Base-by-base conservation (phyloP, 306 rosid species). In the Hippophae gyantsensis region DNA sequence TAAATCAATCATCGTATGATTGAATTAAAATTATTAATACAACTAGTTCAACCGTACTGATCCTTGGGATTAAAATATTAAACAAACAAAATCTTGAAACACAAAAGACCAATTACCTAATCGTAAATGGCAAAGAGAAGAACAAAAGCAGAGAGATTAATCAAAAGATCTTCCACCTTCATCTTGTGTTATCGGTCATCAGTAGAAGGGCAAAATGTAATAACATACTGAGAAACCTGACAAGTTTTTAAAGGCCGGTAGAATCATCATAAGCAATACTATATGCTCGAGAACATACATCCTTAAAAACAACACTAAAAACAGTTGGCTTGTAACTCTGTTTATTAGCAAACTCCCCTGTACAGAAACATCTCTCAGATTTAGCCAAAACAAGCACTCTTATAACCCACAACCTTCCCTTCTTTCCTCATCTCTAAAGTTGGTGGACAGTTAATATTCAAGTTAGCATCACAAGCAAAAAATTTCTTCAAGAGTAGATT, bases 321-420 rank as follows among this genome's bases (percentile, higher is more conserved):
- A 64, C 68, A 1, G 72, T 72, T 0, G 96, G 84, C 56, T 72
- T 76, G 23, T 95, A 89, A 6, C 46, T 81, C 26, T 72, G 68
- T 0, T 82, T 82, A 40, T 56, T 52, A 0, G 83, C 72, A 78
- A 56, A 89, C 57, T 74, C 80, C 40, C 94, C 86, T 9, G 73
- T 78, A 50, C 95, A 18, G 18, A 18, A 18, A 18, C 18, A 18
- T 18, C 60, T 72, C n/a, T 79, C 85, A 0, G 89, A 64, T 64
- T 66, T 77, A 8, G 89, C 95, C 81, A 89, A 72, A 60, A 18
- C 94, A 85, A 18, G 86, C 89, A 62, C 95, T 85, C 61, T 81
- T 89, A 59, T 94, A 89, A 0, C 81, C 94, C 32, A 89, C 90
- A 4, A 89, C 82, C 72, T 71, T 79, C 48, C 82, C 97, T 1